A percentile compares a stretch with the other conserved stretches of the same genome.
Conservation (phyloP, 108 stramenopile species). For the Cyclotella distinguenda region DNA sequence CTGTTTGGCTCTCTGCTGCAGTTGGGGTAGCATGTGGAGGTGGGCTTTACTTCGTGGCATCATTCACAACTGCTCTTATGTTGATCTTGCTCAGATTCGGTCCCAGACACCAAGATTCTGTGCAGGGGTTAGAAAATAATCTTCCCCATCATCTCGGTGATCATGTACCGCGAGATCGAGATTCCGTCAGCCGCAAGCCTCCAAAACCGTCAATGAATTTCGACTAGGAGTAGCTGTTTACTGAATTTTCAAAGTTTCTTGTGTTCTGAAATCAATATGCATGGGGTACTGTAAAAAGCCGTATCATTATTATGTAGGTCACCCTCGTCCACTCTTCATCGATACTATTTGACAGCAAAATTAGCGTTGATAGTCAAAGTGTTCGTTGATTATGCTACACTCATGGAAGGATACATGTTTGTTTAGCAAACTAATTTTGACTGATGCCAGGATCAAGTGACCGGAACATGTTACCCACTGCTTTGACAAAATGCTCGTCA, state of each 20-base stretch:
- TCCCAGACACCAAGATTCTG: slow-evolving; percentile 41
- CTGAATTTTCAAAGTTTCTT: background rate
- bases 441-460: background rate
- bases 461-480: slow-evolving; percentile 48
- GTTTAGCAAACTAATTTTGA: no score
- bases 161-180: background rate
- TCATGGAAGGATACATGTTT: no score
- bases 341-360: background rate
- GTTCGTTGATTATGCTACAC: no score
- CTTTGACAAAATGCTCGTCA: slow-evolving; percentile 56
- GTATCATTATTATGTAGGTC: no score
- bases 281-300: no score
- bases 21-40: slow-evolving; percentile 75
- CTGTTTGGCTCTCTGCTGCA: slow-evolving; percentile 70
- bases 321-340: no score
- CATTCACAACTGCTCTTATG: slow-evolving; percentile 67
- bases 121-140: background rate
- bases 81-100: slow-evolving; percentile 81
- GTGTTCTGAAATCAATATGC: no score
- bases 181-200: background rate
- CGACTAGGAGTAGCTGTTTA: background rate
- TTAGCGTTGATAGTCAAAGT: background rate
- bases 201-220: slow-evolving; percentile 3
- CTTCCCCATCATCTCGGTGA: background rate
- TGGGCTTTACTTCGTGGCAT: slow-evolving; percentile 78